A percentile compares a stretch with the other conserved stretches of the same genome.
These are phyloP conservation scores for Tuber umbilicatum DNA, from an alignment of 495 filamentous ascomycete species.

Conservation along the genomic window DNA sequence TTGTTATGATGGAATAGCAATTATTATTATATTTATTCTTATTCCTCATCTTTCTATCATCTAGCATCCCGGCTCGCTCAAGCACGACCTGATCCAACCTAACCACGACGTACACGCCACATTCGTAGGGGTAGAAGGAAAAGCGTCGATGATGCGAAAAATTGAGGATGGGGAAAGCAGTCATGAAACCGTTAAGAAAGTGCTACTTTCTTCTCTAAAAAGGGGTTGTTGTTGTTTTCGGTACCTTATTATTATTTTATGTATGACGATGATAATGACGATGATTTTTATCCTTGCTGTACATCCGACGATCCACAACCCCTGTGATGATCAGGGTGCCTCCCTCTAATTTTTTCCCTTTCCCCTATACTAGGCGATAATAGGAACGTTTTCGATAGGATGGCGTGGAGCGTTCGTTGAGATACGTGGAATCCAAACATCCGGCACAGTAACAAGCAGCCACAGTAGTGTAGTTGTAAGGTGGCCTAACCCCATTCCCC, in stretches of 20 bases:
- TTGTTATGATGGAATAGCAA: background rate
- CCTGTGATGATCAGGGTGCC: slow-evolving; percentile 1
- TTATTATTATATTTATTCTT: background rate
- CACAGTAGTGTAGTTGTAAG: background rate
- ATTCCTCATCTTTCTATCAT: background rate
- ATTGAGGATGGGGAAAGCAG: background rate
- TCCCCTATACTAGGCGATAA: background rate
- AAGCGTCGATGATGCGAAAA: background rate
- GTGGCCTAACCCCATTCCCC: background rate
- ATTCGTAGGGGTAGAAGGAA: background rate
- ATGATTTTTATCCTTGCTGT: slow-evolving; percentile 4
- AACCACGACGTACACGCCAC: background rate
- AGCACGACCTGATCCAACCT: background rate
- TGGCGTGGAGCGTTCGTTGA: background rate
- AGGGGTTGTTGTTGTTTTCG: background rate
- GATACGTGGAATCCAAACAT: background rate
- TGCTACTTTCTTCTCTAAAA: background rate
- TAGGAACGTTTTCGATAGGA: background rate
- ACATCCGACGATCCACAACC: background rate
- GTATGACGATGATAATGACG: background rate
- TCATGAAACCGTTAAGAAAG: slow-evolving; percentile 1
- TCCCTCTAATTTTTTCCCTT: background rate
- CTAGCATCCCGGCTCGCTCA: background rate
- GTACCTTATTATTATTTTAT: background rate
- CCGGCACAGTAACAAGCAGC: background rate